These are phyloP conservation scores for Striga asiatica DNA, from an alignment of 257 asterid species.

Conservation along the genomic window DNA sequence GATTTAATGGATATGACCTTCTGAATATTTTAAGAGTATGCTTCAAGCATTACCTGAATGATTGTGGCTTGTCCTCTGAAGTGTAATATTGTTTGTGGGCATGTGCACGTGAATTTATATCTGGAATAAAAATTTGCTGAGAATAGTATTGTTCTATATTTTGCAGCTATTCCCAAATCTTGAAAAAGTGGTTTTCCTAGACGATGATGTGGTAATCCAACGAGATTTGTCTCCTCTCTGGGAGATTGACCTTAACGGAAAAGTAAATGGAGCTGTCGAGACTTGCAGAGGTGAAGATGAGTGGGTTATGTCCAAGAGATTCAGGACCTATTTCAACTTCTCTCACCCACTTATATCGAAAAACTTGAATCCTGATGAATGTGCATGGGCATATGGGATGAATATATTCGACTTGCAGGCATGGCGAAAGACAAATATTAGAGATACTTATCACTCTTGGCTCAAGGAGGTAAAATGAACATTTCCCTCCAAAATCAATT, in stretches of 20 bases:
- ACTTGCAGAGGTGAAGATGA: slow-evolving; percentile 95
- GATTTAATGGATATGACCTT: slow-evolving; percentile 2
- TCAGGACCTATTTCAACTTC: slow-evolving; percentile 90
- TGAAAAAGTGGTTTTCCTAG: slow-evolving; percentile 93
- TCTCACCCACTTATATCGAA: slow-evolving; percentile 79
- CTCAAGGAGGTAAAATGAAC: slow-evolving; percentile 95
- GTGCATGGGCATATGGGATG: slow-evolving; percentile 99
- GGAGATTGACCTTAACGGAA: slow-evolving; percentile 78
- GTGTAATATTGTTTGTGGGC: background rate
- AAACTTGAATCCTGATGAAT: slow-evolving; percentile 78
- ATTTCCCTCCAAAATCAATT: too few species aligned
- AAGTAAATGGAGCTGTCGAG: slow-evolving; percentile 98
- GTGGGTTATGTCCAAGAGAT: slow-evolving; percentile 95
- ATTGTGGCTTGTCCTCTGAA: slow-evolving; percentile 4
- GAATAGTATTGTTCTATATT: slow-evolving; percentile 15
- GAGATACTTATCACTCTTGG: slow-evolving; percentile 90
- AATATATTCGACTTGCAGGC: slow-evolving; percentile 74
- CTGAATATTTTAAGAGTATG: background rate
- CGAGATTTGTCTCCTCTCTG: slow-evolving; percentile 86
- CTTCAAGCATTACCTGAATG: slow-evolving; percentile 8
- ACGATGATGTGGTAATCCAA: slow-evolving; percentile 92
- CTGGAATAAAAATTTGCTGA: slow-evolving; percentile 9
- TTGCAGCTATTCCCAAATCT: slow-evolving; percentile 96
- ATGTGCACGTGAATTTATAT: slow-evolving; percentile 7
- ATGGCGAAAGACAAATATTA: slow-evolving; percentile 74